Evolutionary conservation across 331 rosid species (phyloP).

Genomic region (Dryas integrifolia): DNA sequence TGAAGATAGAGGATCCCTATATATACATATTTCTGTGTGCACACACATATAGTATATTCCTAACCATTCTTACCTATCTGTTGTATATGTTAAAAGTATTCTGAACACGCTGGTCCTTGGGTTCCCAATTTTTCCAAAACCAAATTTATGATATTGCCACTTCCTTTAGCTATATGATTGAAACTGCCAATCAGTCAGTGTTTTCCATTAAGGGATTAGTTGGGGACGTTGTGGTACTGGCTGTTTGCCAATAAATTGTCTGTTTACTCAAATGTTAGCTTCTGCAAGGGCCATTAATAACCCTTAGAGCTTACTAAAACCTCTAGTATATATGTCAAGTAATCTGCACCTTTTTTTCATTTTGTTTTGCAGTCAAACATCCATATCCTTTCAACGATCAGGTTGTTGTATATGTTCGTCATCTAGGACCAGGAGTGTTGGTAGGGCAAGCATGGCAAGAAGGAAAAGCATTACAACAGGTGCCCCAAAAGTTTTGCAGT

Average conservation of each 20-base stretch:
- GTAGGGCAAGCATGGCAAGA: slow-evolving; percentile 97
- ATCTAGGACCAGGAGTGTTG: slow-evolving; percentile 68
- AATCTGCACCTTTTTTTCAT: background rate
- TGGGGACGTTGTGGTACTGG: background rate
- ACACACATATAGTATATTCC: background rate
- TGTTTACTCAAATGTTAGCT: background rate
- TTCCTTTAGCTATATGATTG: background rate
- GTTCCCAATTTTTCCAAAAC: background rate
- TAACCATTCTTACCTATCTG: background rate
- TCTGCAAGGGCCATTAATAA: background rate
- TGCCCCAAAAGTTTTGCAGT: slow-evolving; percentile 66
- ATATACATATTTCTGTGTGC: background rate
- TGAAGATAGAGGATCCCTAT: background rate
- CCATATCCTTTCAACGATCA: slow-evolving; percentile 76
- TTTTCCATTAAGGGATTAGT: background rate
- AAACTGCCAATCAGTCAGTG: background rate
- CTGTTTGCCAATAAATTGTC: background rate
- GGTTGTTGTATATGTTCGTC: slow-evolving; percentile 60
- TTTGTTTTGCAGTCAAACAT: slow-evolving; percentile 57
- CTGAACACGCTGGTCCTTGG: background rate
- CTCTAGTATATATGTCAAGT: background rate
- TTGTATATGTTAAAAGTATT: background rate
- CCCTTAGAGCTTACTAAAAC: background rate
- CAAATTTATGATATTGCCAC: background rate
- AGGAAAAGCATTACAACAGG: slow-evolving; percentile 64